These are phyloP conservation scores for Paulownia fortunei DNA, from an alignment of 257 asterid genomes.

Conservation along the genomic window DNA sequence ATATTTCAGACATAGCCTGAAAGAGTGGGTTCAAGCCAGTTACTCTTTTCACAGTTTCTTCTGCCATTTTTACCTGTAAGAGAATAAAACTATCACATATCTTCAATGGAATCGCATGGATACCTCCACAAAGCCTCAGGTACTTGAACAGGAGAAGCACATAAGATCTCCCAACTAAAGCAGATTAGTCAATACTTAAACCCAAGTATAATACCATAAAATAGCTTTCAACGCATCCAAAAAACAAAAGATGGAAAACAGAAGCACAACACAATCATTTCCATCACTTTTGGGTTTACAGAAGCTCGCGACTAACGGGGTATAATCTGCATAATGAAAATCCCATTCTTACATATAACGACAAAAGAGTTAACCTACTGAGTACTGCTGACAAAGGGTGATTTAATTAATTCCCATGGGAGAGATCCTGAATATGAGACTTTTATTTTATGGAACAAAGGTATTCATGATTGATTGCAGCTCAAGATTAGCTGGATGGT, in stretches of 20 bases:
- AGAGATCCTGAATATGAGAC: too few species aligned
- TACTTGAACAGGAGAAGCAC: neutral
- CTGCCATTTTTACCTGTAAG: slow-evolving; percentile 92
- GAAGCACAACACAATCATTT: neutral
- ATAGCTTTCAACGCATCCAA: neutral
- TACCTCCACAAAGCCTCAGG: neutral
- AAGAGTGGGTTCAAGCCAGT: slow-evolving; percentile 83
- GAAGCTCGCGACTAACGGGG: neutral
- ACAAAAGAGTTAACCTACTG: too few species aligned
- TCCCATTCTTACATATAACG: too few species aligned
- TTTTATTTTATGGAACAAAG: too few species aligned
- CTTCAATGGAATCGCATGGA: neutral
- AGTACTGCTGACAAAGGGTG: too few species aligned
- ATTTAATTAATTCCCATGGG: too few species aligned
- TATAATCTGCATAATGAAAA: neutral
- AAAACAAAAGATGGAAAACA: neutral
- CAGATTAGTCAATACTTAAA: neutral
- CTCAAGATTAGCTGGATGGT: too few species aligned
- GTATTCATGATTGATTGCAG: too few species aligned
- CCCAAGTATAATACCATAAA: neutral
- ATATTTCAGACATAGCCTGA: slow-evolving; percentile 84
- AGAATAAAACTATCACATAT: neutral
- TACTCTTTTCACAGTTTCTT: slow-evolving; percentile 84
- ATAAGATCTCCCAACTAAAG: slow-evolving; percentile 4
- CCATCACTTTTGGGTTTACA: neutral